Conservation (phyloP, 768 basidiomycete genomes). For the Auricularia heimuer region DNA sequence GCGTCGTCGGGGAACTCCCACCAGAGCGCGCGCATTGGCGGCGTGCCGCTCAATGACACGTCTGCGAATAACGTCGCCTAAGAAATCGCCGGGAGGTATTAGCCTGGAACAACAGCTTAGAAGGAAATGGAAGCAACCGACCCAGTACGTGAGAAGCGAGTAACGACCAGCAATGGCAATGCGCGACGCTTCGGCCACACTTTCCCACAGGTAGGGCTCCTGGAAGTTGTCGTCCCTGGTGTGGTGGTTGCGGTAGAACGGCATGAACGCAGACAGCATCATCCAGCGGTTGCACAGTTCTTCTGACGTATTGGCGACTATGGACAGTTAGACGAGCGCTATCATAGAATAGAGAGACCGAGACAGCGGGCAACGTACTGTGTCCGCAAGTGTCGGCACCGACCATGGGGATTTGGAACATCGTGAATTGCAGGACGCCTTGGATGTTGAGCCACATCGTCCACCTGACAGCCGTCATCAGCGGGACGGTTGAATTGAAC, state of each 20-base stretch:
- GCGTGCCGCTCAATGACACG: conserved; percentile 12
- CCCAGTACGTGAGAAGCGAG: conserved; percentile 20
- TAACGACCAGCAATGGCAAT: conserved; percentile 22
- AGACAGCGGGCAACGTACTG: background rate
- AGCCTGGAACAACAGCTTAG: background rate
- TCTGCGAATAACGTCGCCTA: background rate
- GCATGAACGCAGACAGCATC: conserved; percentile 21
- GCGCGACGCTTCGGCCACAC: conserved; percentile 21
- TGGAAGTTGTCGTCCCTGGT: conserved; percentile 13
- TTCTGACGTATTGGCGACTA: conserved; percentile 18
- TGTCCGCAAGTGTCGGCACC: conserved; percentile 11
- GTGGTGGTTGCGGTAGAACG: conserved; percentile 27
- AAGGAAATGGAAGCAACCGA: background rate
- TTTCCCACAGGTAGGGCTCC: conserved; percentile 24
- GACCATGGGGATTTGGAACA: conserved; percentile 23
- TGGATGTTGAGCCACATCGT: conserved; percentile 19
- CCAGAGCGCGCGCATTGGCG: conserved; percentile 22
- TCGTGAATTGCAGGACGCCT: conserved; percentile 20
- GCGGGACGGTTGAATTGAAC: conserved; percentile 41
- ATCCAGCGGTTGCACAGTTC: conserved; percentile 26
- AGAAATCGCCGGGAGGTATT: background rate
- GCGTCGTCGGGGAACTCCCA: conserved; percentile 20
- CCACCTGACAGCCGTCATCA: conserved; percentile 55
- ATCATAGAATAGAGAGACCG: background rate
- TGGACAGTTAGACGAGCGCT: background rate